A percentile compares a stretch with the other conserved stretches of the same genome.
Conservation (phyloP, 2,329 filamentous ascomycete species). For the Grosmannia huntii region DNA sequence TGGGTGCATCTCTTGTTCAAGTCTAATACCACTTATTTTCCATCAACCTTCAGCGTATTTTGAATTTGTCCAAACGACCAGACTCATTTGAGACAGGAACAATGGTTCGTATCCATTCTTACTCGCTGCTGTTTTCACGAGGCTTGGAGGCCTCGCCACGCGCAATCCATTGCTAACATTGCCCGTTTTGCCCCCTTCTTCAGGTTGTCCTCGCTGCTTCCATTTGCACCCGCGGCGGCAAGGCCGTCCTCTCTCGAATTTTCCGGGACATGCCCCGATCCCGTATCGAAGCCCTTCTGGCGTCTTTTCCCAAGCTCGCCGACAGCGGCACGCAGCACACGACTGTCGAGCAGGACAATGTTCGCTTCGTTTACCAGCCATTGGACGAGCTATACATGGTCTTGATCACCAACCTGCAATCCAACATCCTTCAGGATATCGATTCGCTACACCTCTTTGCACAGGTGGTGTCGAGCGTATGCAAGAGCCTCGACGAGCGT, state of each 20-base stretch:
- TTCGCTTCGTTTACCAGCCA: slow-evolving; percentile 98
- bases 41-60: background rate
- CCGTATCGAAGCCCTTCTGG: slow-evolving; percentile 88
- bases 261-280: slow-evolving; percentile 97
- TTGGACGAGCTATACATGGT: slow-evolving; percentile 99
- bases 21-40: background rate
- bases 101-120: background rate
- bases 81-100: background rate
- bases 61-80: background rate
- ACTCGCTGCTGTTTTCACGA: too few species aligned
- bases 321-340: slow-evolving; percentile 95
- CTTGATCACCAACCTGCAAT: slow-evolving; percentile 97
- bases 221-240: slow-evolving; percentile 96
- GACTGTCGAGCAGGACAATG: slow-evolving; percentile 97
- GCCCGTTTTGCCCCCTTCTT: background rate
- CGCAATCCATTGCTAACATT: background rate
- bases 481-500: slow-evolving; percentile 88
- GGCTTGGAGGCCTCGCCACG: background rate
- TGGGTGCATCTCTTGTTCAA: slow-evolving; percentile 6
- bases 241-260: slow-evolving; percentile 93
- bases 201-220: slow-evolving; percentile 97
- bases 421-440: slow-evolving; percentile 98
- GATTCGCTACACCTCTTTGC: slow-evolving; percentile 96
- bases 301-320: slow-evolving; percentile 94
- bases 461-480: slow-evolving; percentile 92